Base-by-base conservation (phyloP, 495 filamentous ascomycete species). In the Penicillium malachiteum region DNA sequence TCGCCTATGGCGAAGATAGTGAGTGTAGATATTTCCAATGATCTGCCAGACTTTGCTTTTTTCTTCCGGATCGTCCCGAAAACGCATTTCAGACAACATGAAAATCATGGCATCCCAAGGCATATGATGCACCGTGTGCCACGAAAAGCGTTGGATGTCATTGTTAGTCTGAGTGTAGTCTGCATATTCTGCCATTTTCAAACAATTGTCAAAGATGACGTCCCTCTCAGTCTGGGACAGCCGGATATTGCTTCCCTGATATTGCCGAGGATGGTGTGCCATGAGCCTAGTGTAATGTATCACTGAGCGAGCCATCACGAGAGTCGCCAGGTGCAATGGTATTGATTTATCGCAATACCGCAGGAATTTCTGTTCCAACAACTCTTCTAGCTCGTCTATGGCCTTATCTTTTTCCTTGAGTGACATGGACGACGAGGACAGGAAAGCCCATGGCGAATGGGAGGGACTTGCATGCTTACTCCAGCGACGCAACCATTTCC, bases 301-400 rank as follows among this genome's bases (percentile, higher is more conserved):
- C 1, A 68, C 60, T 8, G 74, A 68, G 35, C 60, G 66, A 13
- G 74, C 75, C 59, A 84, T 75, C 12, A 74, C 66, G 3, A 71
- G 68, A 1, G 78, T 75, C 37, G 86, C 70, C 44, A 79, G 70
- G 63, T 90, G 87, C 9, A 88, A 69, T 1, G 82, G 81, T 26
- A 87, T 84, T 0, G 76, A 77, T 7, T 72, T 69, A 60, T 90
- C 86, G 57, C 84, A 85, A 43, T 81, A 80, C 0, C 68, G 73
- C 13, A 83, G 59, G 30, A 82, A 81, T 30, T 82, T 79, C 0
- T 74, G 62, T 40, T 78, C 63, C 56, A 76, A 58, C 3, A 60
- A 42, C 11, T 38, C 37, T 12, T 72, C 69, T 9, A 79, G 54
- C 21, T 74, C 68, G 50, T 73, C 62, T 11, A 79, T 72, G 0